phyloP scores from a whole-genome alignment of 2,329 filamentous ascomycete genomes.

The Trematosphaeria pertusa region DNA sequence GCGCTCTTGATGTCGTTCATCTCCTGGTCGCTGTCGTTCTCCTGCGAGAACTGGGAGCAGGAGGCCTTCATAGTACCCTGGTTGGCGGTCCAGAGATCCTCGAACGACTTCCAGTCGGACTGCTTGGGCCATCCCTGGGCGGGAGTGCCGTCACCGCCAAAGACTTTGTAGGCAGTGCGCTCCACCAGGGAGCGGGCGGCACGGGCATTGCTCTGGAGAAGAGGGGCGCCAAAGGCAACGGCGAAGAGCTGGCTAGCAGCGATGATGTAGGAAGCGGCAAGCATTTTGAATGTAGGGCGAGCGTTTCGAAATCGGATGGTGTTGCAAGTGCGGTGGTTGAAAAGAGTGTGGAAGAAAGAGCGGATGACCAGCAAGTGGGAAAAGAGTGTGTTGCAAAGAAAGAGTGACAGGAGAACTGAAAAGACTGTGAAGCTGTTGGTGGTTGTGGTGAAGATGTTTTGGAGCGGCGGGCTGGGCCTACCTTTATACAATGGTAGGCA shows the following conservation, averaged over 20 bases:
- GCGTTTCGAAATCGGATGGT: constrained; percentile 2
- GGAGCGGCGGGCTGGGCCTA: constrained; percentile 2
- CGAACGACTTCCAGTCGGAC: constrained; percentile 45
- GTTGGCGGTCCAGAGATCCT: constrained; percentile 44
- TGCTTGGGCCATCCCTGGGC: constrained; percentile 47
- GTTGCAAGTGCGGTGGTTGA: not conserved
- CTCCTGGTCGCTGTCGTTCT: constrained; percentile 50
- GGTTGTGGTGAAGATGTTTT: constrained; percentile 13
- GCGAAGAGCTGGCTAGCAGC: constrained; percentile 40
- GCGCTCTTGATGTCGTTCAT: constrained; percentile 47
- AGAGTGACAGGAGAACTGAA: constrained; percentile 23
- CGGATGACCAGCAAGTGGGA: constrained; percentile 15
- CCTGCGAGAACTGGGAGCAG: constrained; percentile 44
- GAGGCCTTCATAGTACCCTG: constrained; percentile 42
- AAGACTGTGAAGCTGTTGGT: constrained; percentile 19
- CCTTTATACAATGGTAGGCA: constrained; percentile 11
- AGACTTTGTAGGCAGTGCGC: constrained; percentile 31
- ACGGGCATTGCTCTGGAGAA: constrained; percentile 19
- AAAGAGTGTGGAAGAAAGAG: constrained; percentile 12
- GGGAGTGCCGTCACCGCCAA: constrained; percentile 45
- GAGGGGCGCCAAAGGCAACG: constrained; percentile 30
- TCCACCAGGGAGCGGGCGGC: constrained; percentile 20
- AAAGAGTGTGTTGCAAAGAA: constrained; percentile 11
- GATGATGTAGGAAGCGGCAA: constrained; percentile 25
- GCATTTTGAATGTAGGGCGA: constrained; percentile 22